Evolutionary conservation across 768 basidiomycete species (phyloP), one percentile per base, ranked within the genome.

Genomic region (Filobasidium wieringae): DNA sequence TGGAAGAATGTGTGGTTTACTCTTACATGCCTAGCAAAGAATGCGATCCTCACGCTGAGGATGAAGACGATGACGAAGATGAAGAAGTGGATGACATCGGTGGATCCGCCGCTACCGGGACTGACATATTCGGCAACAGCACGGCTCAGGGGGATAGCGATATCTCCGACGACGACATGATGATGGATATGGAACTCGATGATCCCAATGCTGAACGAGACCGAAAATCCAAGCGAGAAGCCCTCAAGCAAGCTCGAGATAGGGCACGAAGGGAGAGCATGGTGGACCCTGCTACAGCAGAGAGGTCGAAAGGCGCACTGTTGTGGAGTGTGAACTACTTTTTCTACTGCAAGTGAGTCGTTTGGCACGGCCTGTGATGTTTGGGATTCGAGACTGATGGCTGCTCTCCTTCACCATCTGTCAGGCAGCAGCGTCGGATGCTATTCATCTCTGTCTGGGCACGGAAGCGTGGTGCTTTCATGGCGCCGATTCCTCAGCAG

Each of bases 271-370:
- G 43, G 31, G 56, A 50, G 29, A 57, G 49, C 22, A 57, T 57
- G 56, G 11, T 57, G 45, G 64, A 66, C 30, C 62, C 63, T 29
- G 51, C 53, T 9, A 36, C 34, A 31, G 63, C 19, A 7, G 52
- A 15, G n/a, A 33, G 58, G 39, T 22, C 30, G 15, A 59, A 40
- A 32, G 58, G 59, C 17, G 85, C 88, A 4, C 76, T 96, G 57
- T 79, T 96, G 7, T 97, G 92, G 92, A 91, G 88, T 32, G 88
- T 88, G 11, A 88, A 93, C 72, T 93, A 89, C 85, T 96, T 97
- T 79, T 93, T 97, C 77, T 78, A 89, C 67, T 93, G 91, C 78
- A 81, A 85, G 67, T 92, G 89, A 77, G 77, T 84, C 26, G 5
- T 37, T 43, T 33, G 15, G 33, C 22, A n/a, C 36, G 33, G 45